A percentile compares a stretch with the other conserved stretches of the same genome.
Conservation (phyloP, 139 green algal species). For the Trebouxia sp. region DNA sequence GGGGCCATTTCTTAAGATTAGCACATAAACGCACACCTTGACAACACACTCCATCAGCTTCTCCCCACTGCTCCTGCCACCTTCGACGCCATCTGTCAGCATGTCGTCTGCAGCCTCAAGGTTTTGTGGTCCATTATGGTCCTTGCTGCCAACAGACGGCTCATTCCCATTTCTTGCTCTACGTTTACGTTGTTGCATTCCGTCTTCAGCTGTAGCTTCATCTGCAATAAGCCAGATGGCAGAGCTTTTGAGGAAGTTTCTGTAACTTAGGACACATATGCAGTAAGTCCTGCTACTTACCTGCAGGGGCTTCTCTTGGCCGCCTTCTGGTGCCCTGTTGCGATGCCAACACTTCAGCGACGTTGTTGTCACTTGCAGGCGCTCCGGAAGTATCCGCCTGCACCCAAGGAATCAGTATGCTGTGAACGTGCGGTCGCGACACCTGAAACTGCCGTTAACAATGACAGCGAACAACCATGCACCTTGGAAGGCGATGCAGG, state of each 20-base stretch:
- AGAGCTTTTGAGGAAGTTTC: no score
- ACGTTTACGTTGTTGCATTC: constrained; percentile 7
- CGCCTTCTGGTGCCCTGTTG: background rate
- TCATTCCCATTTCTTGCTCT: background rate
- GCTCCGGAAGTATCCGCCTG: background rate
- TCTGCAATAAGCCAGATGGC: no score
- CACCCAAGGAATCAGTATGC: background rate
- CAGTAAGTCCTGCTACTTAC: no score
- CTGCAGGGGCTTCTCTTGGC: background rate
- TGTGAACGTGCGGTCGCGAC: no score
- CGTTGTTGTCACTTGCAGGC: constrained; percentile 3
- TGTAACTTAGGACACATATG: no score
- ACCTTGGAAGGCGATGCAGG: background rate
- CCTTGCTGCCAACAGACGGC: background rate
- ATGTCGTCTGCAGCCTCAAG: constrained; percentile 2
- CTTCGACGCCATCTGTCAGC: background rate
- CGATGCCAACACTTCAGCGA: background rate
- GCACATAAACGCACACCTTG: constrained; percentile 40
- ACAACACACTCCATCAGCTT: constrained; percentile 69
- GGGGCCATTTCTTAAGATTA: background rate
- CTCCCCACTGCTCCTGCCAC: constrained; percentile 25
- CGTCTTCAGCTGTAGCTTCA: constrained; percentile 2
- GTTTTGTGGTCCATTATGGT: background rate
- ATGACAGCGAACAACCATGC: background rate
- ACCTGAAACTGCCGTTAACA: no score